phyloP scores from a whole-genome alignment of 2,329 filamentous ascomycete genomes.

The Aspergillus phoenicis region DNA sequence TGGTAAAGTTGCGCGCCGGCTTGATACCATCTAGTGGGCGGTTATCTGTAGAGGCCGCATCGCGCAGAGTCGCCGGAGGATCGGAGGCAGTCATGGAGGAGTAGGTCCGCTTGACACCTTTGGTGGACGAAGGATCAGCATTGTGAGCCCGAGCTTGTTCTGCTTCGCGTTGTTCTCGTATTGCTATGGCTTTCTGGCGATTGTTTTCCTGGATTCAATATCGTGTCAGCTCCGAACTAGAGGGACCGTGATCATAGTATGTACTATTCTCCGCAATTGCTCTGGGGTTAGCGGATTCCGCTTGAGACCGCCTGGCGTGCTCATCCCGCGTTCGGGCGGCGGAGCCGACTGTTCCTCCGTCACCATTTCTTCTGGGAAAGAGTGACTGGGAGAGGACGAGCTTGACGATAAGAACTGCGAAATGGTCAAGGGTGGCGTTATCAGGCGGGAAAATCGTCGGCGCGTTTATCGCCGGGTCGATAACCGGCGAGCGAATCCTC shows the following conservation, averaged over 20 bases:
- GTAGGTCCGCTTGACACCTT: slow-evolving; percentile 73
- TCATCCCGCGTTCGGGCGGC: background rate
- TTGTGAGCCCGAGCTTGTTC: slow-evolving; percentile 51
- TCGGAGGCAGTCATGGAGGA: slow-evolving; percentile 60
- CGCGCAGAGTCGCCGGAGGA: slow-evolving; percentile 64
- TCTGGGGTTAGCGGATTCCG: background rate
- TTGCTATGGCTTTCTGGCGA: slow-evolving; percentile 83
- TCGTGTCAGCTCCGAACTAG: slow-evolving; percentile 9
- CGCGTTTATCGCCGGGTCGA: no score
- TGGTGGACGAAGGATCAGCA: slow-evolving; percentile 24
- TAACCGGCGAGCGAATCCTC: no score
- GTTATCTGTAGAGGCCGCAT: slow-evolving; percentile 49
- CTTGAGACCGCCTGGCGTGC: background rate
- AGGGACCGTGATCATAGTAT: background rate
- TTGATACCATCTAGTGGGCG: slow-evolving; percentile 59
- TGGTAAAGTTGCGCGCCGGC: slow-evolving; percentile 83
- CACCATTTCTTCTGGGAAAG: background rate
- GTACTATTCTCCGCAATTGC: background rate
- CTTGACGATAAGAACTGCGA: no score
- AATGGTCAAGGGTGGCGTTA: no score
- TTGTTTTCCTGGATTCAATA: slow-evolving; percentile 71
- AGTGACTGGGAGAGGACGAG: no score
- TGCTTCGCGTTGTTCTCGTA: slow-evolving; percentile 72
- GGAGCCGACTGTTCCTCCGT: background rate
- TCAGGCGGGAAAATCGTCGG: no score